Base-by-base conservation (phyloP, 78 protist genomes). In the Dictyostelium citrinum region DNA sequence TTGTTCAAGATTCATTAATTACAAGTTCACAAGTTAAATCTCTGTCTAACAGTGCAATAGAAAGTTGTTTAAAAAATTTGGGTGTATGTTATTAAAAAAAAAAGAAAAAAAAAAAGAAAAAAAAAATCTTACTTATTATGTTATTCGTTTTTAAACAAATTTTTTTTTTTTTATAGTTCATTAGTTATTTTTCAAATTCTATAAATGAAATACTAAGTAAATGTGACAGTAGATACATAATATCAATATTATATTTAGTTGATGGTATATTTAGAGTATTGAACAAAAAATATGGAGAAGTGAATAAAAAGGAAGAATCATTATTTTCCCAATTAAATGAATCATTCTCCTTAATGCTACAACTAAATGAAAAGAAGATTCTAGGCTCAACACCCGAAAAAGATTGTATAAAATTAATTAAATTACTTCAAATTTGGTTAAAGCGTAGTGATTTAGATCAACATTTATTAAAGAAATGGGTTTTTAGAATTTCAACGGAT, bases 131-230 rank as follows among this genome's bases (percentile, higher is more conserved):
- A 43, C 51, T 43, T 43, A 43, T 43, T 43, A 39, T 39, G 2
- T 39, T 39, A 5, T 39, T 39, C 5, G 2, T 39, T 39, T 2
- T 39, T 39, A n/a, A n/a, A n/a, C n/a, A n/a, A n/a, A n/a, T 39
- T 39, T 2, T 39, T 39, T 39, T 39, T 39, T 39, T 39, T 39
- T 39, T 39, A 39, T 39, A 71, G 78, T 39, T 7, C 9, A 39
- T 74, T n/a, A 33, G 14, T 74, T 74, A 39, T n/a, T 74, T 74
- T 74, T 37, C 81, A 74, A 74, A 74, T 11, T 74, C 81, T 35
- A 29, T 74, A n/a, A 22, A 37, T 22, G 60, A 74, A 16, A 39
- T 74, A 2, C n/a, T 74, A n/a, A 17, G 29, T n/a, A 74, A 33
- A 33, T 74, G 60, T 41, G 41, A 39, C 3, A 14, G 16, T n/a